phyloP scores from a whole-genome alignment of 768 basidiomycete genomes.

The Tremella yokohamensis region DNA sequence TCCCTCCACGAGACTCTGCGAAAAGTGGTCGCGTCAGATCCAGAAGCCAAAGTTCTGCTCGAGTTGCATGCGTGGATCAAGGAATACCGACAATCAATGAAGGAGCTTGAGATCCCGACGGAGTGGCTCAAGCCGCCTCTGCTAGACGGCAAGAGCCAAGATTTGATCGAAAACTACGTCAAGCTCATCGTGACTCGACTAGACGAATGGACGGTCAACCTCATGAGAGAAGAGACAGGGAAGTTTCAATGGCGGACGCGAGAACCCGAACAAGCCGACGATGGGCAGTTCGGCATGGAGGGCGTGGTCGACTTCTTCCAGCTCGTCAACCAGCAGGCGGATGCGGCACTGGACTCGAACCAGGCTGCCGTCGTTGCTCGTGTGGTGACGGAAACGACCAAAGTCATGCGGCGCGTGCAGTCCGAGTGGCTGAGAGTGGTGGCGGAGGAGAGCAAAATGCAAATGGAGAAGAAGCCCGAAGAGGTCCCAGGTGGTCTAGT shows the following conservation, averaged over 20 bases:
- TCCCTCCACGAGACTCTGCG: constrained; percentile 71
- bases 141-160: constrained; percentile 91
- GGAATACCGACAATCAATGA: constrained; percentile 92
- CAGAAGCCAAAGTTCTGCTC: constrained; percentile 83
- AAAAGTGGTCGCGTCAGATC: constrained; percentile 65
- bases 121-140: constrained; percentile 82
- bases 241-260: constrained; percentile 78
- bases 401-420: constrained; percentile 85
- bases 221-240: constrained; percentile 83
- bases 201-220: constrained; percentile 91
- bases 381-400: constrained; percentile 79
- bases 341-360: constrained; percentile 89
- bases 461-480: constrained; percentile 69
- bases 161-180: constrained; percentile 91
- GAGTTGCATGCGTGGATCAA: constrained; percentile 89
- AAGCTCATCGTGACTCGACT: constrained; percentile 88
- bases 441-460: constrained; percentile 80
- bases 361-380: constrained; percentile 89
- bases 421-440: constrained; percentile 79
- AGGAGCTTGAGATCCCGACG: constrained; percentile 76
- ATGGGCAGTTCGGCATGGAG: constrained; percentile 85
- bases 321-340: constrained; percentile 89
- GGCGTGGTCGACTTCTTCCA: constrained; percentile 94
- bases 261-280: constrained; percentile 82
- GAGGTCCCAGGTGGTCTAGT: constrained; percentile 82